A percentile compares a stretch with the other conserved stretches of the same genome.
Evolutionary conservation across 108 stramenopile genomes (phyloP).

Genomic region (Skeletonema marinoi): DNA sequence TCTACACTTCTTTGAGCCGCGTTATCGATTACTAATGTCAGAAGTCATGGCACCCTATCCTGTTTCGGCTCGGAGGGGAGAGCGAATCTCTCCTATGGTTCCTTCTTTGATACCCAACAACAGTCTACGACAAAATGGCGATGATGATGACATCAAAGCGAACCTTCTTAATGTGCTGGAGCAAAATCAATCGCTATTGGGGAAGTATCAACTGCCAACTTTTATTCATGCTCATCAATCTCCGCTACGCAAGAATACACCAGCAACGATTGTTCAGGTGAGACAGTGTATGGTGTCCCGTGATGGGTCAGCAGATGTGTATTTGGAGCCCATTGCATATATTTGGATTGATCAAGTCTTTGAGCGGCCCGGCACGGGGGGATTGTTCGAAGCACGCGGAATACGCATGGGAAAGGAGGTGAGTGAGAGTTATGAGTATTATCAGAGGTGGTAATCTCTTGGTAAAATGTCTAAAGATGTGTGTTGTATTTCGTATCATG

Average conservation of each 20-base stretch:
- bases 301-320: slow-evolving; percentile 70
- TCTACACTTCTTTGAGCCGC: slow-evolving; percentile 80
- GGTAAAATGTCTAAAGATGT: background rate
- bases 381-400: slow-evolving; percentile 56
- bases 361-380: slow-evolving; percentile 51
- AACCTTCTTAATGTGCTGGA: slow-evolving; percentile 23
- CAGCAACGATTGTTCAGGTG: slow-evolving; percentile 67
- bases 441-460: background rate
- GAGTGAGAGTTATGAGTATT: slow-evolving; percentile 22
- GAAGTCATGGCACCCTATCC: slow-evolving; percentile 56
- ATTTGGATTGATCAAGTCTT: slow-evolving; percentile 61
- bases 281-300: slow-evolving; percentile 39
- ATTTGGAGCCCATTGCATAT: slow-evolving; percentile 53
- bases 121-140: background rate
- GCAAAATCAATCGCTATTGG: slow-evolving; percentile 22
- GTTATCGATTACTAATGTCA: slow-evolving; percentile 70
- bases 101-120: slow-evolving; percentile 26
- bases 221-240: slow-evolving; percentile 59
- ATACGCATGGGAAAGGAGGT: slow-evolving; percentile 56
- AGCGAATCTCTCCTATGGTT: slow-evolving; percentile 38
- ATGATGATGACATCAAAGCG: slow-evolving; percentile 21
- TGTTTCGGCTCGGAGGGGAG: slow-evolving; percentile 43
- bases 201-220: slow-evolving; percentile 22
- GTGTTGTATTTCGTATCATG: background rate
- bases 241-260: slow-evolving; percentile 32